Evolutionary conservation across 2,329 filamentous ascomycete species (phyloP).

Genomic region (Fusarium duplospermum): DNA sequence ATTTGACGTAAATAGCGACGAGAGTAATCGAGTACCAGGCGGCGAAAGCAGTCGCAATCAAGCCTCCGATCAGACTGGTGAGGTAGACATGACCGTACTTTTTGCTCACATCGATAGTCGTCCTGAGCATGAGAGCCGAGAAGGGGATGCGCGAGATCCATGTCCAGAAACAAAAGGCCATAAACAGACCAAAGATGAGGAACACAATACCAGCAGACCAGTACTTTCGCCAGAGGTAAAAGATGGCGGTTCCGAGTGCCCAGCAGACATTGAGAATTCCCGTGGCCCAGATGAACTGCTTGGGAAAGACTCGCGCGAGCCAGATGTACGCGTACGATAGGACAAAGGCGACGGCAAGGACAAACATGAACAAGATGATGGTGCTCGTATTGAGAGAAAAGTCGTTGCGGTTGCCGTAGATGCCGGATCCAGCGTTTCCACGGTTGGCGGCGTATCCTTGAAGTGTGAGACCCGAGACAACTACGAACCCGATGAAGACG

Average conservation of each 20-base stretch:
- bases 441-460: conserved; percentile 77
- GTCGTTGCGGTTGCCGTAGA: conserved; percentile 75
- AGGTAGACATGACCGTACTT: conserved; percentile 87
- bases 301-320: conserved; percentile 81
- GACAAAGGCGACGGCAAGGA: conserved; percentile 77
- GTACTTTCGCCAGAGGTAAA: conserved; percentile 81
- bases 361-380: conserved; percentile 84
- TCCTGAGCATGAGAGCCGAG: conserved; percentile 88
- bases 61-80: conserved; percentile 84
- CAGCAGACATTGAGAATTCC: conserved; percentile 88
- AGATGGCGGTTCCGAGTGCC: conserved; percentile 86
- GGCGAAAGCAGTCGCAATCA: conserved; percentile 79
- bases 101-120: conserved; percentile 86
- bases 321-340: conserved; percentile 83
- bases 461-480: conserved; percentile 79
- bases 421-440: conserved; percentile 74
- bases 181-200: conserved; percentile 79
- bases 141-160: conserved; percentile 95
- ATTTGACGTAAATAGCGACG: conserved; percentile 87
- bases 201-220: conserved; percentile 91
- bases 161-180: conserved; percentile 83
- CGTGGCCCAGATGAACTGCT: conserved; percentile 92
- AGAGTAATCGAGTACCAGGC: conserved; percentile 90
- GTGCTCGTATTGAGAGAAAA: conserved; percentile 84
- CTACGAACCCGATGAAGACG: conserved; percentile 79